Conservation (phyloP, 768 basidiomycete species). For the Terana coerulea region DNA sequence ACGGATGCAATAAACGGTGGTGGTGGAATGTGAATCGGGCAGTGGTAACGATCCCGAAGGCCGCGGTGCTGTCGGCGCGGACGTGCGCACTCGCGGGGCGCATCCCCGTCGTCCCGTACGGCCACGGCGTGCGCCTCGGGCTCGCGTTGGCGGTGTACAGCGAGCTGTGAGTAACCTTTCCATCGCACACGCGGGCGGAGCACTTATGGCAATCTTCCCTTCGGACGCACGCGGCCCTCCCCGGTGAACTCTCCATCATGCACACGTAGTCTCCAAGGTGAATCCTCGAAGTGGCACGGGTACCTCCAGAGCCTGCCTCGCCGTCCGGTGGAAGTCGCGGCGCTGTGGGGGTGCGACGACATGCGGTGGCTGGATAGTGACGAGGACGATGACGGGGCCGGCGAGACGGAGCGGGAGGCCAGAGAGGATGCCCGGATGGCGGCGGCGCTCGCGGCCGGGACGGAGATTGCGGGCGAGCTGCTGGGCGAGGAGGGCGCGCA, state of each 20-base stretch:
- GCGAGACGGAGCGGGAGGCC: neutral
- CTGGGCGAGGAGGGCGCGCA: slow-evolving; percentile 12
- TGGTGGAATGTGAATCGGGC: neutral
- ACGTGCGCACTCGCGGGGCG: slow-evolving; percentile 37
- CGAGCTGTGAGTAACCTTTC: slow-evolving; percentile 65
- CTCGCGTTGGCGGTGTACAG: slow-evolving; percentile 61
- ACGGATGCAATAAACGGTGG: neutral
- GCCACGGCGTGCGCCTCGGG: slow-evolving; percentile 55
- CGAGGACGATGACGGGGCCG: no score
- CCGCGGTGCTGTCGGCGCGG: slow-evolving; percentile 56
- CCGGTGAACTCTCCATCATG: slow-evolving; percentile 10
- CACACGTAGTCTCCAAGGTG: slow-evolving; percentile 40
- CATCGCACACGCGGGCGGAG: no score
- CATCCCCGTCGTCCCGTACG: slow-evolving; percentile 47
- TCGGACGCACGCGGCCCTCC: no score
- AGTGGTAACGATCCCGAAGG: slow-evolving; percentile 69
- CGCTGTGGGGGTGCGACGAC: slow-evolving; percentile 50
- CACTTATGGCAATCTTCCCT: no score
- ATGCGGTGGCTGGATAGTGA: neutral
- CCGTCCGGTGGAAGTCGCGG: slow-evolving; percentile 48
- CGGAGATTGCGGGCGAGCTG: slow-evolving; percentile 28
- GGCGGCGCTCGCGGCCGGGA: slow-evolving; percentile 29
- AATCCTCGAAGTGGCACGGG: slow-evolving; percentile 54
- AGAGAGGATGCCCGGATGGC: slow-evolving; percentile 28
- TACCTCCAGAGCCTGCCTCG: slow-evolving; percentile 66